Conservation (phyloP, 2,329 filamentous ascomycete species). For the Chaetomiaceae sp. region DNA sequence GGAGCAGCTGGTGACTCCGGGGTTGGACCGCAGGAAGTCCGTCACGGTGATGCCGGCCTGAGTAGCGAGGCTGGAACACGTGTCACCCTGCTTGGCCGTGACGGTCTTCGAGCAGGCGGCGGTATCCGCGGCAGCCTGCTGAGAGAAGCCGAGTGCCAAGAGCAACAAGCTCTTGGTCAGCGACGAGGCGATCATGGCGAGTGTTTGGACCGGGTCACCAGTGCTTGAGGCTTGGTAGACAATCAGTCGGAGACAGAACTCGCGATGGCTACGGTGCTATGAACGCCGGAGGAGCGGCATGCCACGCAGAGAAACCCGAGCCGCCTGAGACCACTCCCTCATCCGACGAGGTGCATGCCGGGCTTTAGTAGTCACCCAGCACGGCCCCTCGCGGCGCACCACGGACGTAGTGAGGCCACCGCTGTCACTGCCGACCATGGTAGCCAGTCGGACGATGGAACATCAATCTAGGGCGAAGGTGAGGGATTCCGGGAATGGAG, state of each 20-base stretch:
- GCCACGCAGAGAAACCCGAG: not conserved
- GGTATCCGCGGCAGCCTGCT: constrained; percentile 6
- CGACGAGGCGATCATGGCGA: constrained; percentile 1
- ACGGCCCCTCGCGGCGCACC: no score
- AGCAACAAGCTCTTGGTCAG: constrained; percentile 4
- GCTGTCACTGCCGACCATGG: not conserved
- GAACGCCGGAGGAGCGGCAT: not conserved
- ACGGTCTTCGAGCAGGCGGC: constrained; percentile 20
- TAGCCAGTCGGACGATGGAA: constrained; percentile 1
- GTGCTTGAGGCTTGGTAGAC: no score
- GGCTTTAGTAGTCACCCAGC: not conserved
- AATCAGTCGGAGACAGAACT: no score
- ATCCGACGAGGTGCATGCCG: not conserved
- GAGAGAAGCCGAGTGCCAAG: constrained; percentile 8
- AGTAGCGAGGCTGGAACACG: constrained; percentile 21
- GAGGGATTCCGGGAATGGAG: not conserved
- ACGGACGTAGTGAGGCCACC: not conserved
- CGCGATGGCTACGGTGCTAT: not conserved
- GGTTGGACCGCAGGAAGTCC: constrained; percentile 21
- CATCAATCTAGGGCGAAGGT: not conserved
- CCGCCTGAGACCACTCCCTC: not conserved
- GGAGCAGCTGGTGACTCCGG: constrained; percentile 18
- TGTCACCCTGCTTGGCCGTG: constrained; percentile 24
- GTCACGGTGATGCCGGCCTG: constrained; percentile 23
- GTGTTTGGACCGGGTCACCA: no score